These are phyloP conservation scores for Aureobasidium pullulans DNA, from an alignment of 2,329 filamentous ascomycete genomes.

Conservation along the genomic window DNA sequence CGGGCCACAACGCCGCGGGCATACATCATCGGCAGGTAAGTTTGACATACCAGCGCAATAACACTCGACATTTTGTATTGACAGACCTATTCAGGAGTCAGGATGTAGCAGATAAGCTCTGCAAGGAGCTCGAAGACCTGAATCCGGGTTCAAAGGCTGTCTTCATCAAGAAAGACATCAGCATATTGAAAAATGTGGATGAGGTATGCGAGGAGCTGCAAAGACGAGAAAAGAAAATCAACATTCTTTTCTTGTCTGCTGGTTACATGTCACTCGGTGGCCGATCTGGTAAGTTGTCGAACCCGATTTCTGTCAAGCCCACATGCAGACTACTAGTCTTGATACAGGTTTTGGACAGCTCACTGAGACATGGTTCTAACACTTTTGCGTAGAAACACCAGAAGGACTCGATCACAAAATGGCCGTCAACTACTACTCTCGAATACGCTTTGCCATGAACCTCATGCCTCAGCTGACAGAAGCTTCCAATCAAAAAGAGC, in stretches of 20 bases:
- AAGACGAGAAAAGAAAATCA: constrained; percentile 44
- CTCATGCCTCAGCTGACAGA: constrained; percentile 48
- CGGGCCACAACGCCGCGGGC: constrained; percentile 32
- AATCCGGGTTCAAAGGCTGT: constrained; percentile 31
- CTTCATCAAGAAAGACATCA: constrained; percentile 38
- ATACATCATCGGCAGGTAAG: constrained; percentile 36
- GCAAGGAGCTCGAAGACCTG: constrained; percentile 30
- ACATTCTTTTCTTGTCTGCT: constrained; percentile 48
- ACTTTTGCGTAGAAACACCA: constrained; percentile 39
- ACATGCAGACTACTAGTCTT: no score
- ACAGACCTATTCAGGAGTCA: constrained; percentile 25
- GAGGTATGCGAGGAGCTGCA: constrained; percentile 41
- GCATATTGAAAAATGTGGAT: constrained; percentile 35
- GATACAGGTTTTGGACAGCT: no score
- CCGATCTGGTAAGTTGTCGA: constrained; percentile 21
- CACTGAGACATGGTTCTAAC: neutral
- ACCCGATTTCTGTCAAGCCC: neutral
- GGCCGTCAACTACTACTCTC: constrained; percentile 50
- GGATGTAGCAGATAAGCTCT: constrained; percentile 30
- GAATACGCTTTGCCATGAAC: constrained; percentile 50
- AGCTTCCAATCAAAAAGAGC: constrained; percentile 30
- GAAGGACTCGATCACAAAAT: constrained; percentile 51
- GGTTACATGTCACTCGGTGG: constrained; percentile 40
- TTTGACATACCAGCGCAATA: neutral
- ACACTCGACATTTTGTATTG: neutral